Evolutionary conservation across 306 rosid genomes (phyloP).

Genomic region (Pyrus betulifolia): DNA sequence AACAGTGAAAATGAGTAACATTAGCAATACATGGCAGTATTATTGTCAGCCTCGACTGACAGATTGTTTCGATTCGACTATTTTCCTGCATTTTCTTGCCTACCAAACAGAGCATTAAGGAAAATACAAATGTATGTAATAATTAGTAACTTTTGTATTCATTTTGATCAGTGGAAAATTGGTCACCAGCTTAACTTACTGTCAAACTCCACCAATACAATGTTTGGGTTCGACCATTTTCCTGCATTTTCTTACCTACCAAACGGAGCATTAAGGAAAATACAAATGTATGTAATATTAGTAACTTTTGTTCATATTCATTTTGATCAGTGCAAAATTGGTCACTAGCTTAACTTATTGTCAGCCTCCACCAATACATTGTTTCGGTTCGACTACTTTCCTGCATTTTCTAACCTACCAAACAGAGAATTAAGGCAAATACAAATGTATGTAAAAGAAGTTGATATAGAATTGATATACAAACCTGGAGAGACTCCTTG

Average conservation of each 20-base stretch:
- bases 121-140: neutral
- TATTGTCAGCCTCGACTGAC: neutral
- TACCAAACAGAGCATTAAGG: neutral
- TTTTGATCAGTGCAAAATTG: too few relatives aligned
- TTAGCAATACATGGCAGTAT: neutral
- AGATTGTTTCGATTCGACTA: neutral
- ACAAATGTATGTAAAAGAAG: neutral
- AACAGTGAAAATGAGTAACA: neutral
- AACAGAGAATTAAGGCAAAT: neutral
- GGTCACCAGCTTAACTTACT: too few relatives aligned
- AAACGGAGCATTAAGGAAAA: neutral
- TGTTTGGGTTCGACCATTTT: neutral
- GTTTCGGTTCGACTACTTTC: neutral
- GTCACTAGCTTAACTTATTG: too few relatives aligned
- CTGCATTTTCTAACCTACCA: neutral
- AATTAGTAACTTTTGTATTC: neutral
- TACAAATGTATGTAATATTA: neutral
- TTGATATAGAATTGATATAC: neutral
- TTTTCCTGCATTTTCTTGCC: neutral
- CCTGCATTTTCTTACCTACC: neutral
- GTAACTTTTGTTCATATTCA: too few relatives aligned
- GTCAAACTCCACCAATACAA: neutral
- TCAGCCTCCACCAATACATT: neutral
- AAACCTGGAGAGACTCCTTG: slow-evolving; percentile 38
- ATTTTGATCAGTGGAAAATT: too few relatives aligned